Conservation (phyloP, 768 basidiomycete genomes). For the Mycena latifolia region DNA sequence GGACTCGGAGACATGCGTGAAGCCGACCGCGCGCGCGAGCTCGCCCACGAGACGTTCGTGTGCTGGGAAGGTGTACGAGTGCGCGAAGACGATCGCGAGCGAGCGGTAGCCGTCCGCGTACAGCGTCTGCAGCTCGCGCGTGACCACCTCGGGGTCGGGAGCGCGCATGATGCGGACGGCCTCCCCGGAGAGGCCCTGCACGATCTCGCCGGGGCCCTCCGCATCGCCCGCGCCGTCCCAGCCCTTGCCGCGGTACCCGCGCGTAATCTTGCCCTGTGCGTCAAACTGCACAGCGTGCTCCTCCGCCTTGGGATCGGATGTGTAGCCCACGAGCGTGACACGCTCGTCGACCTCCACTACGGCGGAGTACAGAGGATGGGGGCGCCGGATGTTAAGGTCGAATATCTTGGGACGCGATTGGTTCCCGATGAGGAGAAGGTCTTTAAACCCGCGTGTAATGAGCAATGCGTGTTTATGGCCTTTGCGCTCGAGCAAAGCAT, state of each 20-base stretch:
- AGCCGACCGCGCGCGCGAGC: constrained; percentile 86
- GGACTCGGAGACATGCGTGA: constrained; percentile 90
- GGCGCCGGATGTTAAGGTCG: constrained; percentile 89
- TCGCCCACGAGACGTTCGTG: constrained; percentile 83
- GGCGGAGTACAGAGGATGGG: constrained; percentile 79
- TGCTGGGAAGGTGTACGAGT: constrained; percentile 92
- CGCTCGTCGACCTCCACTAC: constrained; percentile 90
- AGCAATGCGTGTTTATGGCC: constrained; percentile 92
- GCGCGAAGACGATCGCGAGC: constrained; percentile 89
- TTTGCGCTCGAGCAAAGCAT: constrained; percentile 94
- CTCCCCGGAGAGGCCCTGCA: constrained; percentile 88
- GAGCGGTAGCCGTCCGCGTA: constrained; percentile 89
- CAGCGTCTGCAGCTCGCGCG: constrained; percentile 73
- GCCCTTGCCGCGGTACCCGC: constrained; percentile 82
- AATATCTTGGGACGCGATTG: constrained; percentile 96
- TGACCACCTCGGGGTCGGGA: constrained; percentile 66
- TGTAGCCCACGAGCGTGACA: constrained; percentile 94
- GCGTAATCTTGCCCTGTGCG: constrained; percentile 71
- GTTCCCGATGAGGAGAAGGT: constrained; percentile 93
- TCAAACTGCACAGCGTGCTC: constrained; percentile 84
- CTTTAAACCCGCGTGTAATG: constrained; percentile 93
- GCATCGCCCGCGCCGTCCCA: constrained; percentile 80
- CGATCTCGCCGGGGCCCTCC: constrained; percentile 85
- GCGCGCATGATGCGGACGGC: constrained; percentile 79
- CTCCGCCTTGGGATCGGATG: constrained; percentile 87